Evolutionary conservation across 2,329 filamentous ascomycete genomes (phyloP).

Genomic region (Sporothrix dimorphospora): DNA sequence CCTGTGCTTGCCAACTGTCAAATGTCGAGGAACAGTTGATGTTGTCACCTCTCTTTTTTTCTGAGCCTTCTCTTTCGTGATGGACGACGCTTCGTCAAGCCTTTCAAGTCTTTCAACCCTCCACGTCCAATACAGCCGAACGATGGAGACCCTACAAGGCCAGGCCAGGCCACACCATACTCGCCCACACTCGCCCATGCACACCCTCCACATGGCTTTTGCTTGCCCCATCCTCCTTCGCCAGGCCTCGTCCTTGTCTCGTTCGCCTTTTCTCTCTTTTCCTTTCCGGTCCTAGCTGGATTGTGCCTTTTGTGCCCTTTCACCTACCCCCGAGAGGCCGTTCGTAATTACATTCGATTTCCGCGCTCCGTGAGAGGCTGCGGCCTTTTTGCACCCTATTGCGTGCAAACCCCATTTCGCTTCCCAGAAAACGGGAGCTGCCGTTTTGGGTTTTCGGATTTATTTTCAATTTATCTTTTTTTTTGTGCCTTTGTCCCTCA

Average conservation of each 20-base stretch:
- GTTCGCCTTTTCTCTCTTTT: neutral
- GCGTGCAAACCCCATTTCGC: neutral
- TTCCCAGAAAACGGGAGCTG: constrained; percentile 14
- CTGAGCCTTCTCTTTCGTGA: neutral
- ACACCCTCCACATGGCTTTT: constrained; percentile 13
- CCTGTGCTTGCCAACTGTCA: neutral
- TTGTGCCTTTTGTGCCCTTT: neutral
- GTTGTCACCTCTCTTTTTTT: neutral
- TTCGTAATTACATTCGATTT: constrained; percentile 33
- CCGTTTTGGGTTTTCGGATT: neutral
- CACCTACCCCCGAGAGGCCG: constrained; percentile 25
- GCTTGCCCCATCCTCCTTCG: constrained; percentile 1
- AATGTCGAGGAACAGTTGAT: neutral
- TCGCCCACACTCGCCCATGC: neutral
- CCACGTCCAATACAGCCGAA: neutral
- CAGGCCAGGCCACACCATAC: neutral
- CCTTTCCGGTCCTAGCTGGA: neutral
- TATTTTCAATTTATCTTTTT: neutral
- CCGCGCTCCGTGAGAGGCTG: constrained; percentile 23
- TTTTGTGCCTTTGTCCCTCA: neutral
- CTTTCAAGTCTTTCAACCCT: neutral
- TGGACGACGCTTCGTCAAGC: neutral
- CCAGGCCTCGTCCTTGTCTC: neutral
- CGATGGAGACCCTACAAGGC: neutral
- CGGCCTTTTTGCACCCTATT: neutral